Evolutionary conservation across 2,329 filamentous ascomycete genomes (phyloP), one percentile per base, ranked within the genome.

Genomic region (Chaetomiaceae sp.): DNA sequence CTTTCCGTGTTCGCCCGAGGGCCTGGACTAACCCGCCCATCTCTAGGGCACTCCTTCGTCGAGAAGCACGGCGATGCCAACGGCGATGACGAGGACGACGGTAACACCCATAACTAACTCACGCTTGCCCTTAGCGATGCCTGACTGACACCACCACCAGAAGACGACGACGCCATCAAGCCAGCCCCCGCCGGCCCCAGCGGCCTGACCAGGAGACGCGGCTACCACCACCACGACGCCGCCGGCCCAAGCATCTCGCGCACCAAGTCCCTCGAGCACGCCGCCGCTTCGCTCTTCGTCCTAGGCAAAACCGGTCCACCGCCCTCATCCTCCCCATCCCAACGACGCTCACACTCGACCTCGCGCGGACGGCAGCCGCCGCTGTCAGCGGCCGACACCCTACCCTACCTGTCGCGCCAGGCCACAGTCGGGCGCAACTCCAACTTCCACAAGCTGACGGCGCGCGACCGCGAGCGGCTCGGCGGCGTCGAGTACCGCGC

Each of bases 401-500:
- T 49, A 15, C 47, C 47, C 2, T 49, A 49, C 27, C 37, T 49
- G 5, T 49, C 47, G 27, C 20, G 8, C 3, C 25, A 49, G 37
- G 47, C 19, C 14, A 49, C 47, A 7, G 57, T 78, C 5, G 74
- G 75, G 0, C 66, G 73, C 2, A 78, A 78, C 54, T 76, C 73
- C 0, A 63, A 70, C 23, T 78, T 79, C 29, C 78, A 94, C 15
- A 89, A 91, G 61, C 71, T 97, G 60, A 89, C 87, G 0, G 87
- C 94, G 60, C 89, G 92, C 57, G 90, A 99, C 69, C 83, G 92
- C 61, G 91, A 97, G 67, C 92, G 97, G 69, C 73, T 99, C 2
- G 94, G 92, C 14, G 94, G 92, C 17, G 95, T 97, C 59, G 94
- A 99, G 69, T 99, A 97, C 65, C 86, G 94, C 4, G 88, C 91